Percentiles rank a stretch among this genome's conserved stretches.
phyloP scores from a whole-genome alignment of 306 rosid species.

The Crotalaria pallida region DNA sequence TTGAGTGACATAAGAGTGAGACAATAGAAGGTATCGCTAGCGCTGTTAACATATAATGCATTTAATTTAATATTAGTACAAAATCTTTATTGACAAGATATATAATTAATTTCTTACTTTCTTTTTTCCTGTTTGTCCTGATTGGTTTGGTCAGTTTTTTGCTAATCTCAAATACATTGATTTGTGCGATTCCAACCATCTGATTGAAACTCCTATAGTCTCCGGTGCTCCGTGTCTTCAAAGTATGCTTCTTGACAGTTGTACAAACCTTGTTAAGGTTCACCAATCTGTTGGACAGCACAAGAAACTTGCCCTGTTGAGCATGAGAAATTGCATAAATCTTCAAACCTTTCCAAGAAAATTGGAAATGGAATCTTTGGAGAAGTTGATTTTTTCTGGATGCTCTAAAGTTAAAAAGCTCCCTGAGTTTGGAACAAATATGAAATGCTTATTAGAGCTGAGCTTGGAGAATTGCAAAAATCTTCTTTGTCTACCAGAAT shows the following conservation, averaged over 20 bases:
- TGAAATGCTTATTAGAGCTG: not conserved
- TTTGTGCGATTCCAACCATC: not conserved
- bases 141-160: not conserved
- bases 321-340: not conserved
- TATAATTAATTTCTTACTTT: not conserved
- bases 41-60: not conserved
- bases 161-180: conserved; percentile 16
- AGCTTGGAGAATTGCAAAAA: not conserved
- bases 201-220: not conserved
- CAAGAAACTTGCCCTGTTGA: not conserved
- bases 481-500: not conserved
- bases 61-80: not conserved
- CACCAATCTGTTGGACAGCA: conserved; percentile 4
- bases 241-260: not conserved
- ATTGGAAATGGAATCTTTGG: not conserved
- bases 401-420: not conserved
- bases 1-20: too few relatives aligned
- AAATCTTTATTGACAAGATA: not conserved
- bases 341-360: not conserved
- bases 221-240: conserved; percentile 12
- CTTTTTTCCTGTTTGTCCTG: not conserved
- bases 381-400: conserved; percentile 10
- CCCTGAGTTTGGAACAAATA: not conserved
- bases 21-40: too few relatives aligned
- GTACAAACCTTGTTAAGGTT: conserved; percentile 6